These are phyloP conservation scores for Paramecium tetraurelia DNA, from an alignment of 73 alveolate species.

Conservation along the genomic window DNA sequence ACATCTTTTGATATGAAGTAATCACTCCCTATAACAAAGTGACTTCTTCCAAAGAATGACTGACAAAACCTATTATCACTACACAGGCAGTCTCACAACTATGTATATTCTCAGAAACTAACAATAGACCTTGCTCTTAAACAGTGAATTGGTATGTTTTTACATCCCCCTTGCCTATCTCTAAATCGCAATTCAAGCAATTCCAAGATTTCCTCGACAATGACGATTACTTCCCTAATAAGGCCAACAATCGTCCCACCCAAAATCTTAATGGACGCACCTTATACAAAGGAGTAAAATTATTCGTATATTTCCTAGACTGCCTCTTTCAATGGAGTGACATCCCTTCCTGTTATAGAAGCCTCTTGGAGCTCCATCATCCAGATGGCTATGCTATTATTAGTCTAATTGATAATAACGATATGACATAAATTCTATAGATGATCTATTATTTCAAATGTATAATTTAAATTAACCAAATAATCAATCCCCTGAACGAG, in stretches of 20 bases:
- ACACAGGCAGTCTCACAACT: constrained; percentile 17
- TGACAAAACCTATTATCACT: constrained; percentile 37
- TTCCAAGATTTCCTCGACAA: neutral
- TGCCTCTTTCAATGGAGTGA: constrained; percentile 3
- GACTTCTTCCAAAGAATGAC: neutral
- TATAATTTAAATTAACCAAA: neutral
- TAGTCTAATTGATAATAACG: neutral
- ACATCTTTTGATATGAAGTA: constrained; percentile 25
- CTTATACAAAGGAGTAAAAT: constrained; percentile 3
- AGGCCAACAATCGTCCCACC: neutral
- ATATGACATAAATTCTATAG: neutral
- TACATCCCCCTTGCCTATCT: constrained; percentile 2
- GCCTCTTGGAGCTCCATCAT: neutral
- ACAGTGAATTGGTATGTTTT: constrained; percentile 27
- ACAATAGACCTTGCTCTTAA: constrained; percentile 1
- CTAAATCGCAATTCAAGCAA: neutral
- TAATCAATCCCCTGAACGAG: neutral
- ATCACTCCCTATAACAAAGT: neutral
- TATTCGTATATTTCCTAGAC: neutral
- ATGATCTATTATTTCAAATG: neutral
- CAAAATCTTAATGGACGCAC: constrained; percentile 28
- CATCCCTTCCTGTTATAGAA: constrained; percentile 5
- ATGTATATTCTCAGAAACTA: neutral
- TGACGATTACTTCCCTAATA: neutral
- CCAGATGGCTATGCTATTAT: neutral